Evolutionary conservation across 257 asterid genomes (phyloP), one percentile per base, ranked within the genome.

Genomic region (Salvia miltiorrhiza): DNA sequence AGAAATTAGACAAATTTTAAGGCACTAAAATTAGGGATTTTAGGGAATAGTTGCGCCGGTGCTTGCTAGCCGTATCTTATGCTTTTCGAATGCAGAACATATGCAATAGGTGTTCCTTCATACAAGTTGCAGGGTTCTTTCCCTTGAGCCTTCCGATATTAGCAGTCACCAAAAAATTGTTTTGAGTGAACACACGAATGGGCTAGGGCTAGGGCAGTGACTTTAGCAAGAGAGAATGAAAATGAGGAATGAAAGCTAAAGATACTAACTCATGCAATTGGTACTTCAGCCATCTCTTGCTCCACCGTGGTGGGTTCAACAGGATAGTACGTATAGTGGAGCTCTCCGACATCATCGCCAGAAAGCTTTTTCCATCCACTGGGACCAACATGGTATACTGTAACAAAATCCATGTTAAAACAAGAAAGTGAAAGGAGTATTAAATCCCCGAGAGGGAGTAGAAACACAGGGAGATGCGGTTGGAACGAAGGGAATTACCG

Each of bases 311-410:
- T 69, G 6, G 90, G 83, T 77, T 90, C 94, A 0, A 83, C 96
- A 0, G 95, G 97, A 60, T 80, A 77, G 83, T 88, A 88, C 16
- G 72, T 12, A 82, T 93, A 90, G 76, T 93, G 94, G 48, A 90
- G 92, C 49, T 90, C 96, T 58, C 98, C 96, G 66, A 93, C 98
- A 76, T 93, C 96, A 53, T 93, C 98, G 0, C 97, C 97, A 0
- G 95, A 85, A 5, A 90, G 82, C 90, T 87, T 90, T 30, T 76
- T 88, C 98, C 98, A 92, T 66, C 98, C 98, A 73, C 71, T 44
- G 50, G 97, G 88, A 39, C 97, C 96, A 4, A 90, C 96, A 44
- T 90, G 95, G 82, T 92, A 92, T 1, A 90, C 98, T 89, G 77
- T 21, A 66, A 67, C 4, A 53, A 37, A 55, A 56, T 32, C 54